Percentiles rank a stretch among this genome's conserved stretches.
Conservation (phyloP, 1,284 basidiomycete species). For the Pterulicium gracile region DNA sequence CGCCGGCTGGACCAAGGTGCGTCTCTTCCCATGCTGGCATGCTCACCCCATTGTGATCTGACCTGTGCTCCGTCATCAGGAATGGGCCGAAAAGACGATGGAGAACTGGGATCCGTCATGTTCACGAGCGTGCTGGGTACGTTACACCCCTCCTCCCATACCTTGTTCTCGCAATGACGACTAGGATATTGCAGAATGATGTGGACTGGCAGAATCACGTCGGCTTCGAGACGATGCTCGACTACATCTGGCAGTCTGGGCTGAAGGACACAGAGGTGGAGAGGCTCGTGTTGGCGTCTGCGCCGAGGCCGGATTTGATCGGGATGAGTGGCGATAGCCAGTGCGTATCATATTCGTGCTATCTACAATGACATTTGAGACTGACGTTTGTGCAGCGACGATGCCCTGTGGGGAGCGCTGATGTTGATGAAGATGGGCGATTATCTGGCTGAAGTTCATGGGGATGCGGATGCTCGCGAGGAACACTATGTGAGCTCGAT, state of each 20-base stretch:
- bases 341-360: too few relatives aligned
- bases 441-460: not conserved
- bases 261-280: not conserved
- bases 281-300: not conserved
- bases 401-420: not conserved
- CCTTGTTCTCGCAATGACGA: not conserved
- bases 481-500: not conserved
- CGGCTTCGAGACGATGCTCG: not conserved
- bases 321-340: not conserved
- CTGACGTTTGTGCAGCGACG: not conserved
- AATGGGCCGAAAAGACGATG: not conserved
- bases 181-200: not conserved
- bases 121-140: not conserved
- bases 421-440: not conserved
- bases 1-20: not conserved
- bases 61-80: not conserved
- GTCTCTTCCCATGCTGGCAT: not conserved
- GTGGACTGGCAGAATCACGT: not conserved
- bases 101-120: not conserved
- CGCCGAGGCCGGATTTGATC: not conserved
- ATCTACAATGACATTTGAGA: not conserved
- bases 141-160: not conserved
- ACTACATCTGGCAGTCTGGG: not conserved
- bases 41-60: not conserved
- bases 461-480: not conserved